These are phyloP conservation scores for Metschnikowia reukaufii DNA, from an alignment of 805 yeast species.

Conservation along the genomic window DNA sequence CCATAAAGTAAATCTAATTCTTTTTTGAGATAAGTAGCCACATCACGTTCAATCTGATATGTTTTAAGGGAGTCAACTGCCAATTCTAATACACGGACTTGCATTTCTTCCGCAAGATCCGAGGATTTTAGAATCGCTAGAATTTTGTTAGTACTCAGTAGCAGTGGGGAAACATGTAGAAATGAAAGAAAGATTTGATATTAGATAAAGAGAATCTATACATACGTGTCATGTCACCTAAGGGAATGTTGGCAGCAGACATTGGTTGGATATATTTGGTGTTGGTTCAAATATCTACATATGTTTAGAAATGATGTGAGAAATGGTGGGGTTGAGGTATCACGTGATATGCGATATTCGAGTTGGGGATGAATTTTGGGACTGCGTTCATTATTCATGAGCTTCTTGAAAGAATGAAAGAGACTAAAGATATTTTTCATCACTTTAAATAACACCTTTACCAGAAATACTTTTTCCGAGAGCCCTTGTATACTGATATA, in stretches of 20 bases:
- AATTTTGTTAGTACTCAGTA: constrained; percentile 9
- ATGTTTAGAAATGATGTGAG: neutral
- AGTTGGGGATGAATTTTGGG: too few relatives aligned
- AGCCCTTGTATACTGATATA: too few relatives aligned
- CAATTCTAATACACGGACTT: constrained; percentile 47
- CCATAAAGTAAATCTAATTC: constrained; percentile 65
- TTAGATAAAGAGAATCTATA: neutral
- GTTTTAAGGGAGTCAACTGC: constrained; percentile 45
- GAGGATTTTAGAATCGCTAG: constrained; percentile 44
- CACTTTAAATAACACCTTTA: too few relatives aligned
- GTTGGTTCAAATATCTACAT: neutral
- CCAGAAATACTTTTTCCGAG: too few relatives aligned
- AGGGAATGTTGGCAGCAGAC: constrained; percentile 3
- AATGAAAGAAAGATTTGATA: neutral
- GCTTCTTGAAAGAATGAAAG: too few relatives aligned
- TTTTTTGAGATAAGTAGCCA: constrained; percentile 66
- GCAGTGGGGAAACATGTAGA: too few relatives aligned
- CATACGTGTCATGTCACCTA: constrained; percentile 14
- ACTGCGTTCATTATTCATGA: too few relatives aligned
- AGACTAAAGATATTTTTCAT: too few relatives aligned
- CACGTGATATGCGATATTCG: neutral
- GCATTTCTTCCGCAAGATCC: constrained; percentile 53
- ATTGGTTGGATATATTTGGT: neutral
- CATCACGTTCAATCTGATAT: constrained; percentile 53
- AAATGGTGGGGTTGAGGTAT: neutral